Base-by-base conservation (phyloP, 148 eudicot species). In the Camellia granthamiana region DNA sequence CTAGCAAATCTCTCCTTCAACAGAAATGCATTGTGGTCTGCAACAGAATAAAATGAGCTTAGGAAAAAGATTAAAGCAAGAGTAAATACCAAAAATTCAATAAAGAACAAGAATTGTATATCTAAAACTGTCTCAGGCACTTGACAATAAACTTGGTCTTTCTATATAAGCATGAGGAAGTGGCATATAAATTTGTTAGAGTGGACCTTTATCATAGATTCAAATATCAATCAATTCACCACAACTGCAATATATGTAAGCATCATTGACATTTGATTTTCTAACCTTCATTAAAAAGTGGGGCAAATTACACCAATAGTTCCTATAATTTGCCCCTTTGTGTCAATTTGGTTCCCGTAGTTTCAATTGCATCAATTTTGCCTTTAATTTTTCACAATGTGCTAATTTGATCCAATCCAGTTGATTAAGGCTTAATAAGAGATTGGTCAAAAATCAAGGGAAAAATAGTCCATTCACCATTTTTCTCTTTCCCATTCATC, bases 1-100 rank as follows among this genome's bases (percentile, higher is more conserved):
- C 99, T 93, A 7, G 83, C 76, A 68, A 88, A 89, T 77, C 77
- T 87, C 82, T 91, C 94, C 85, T 84, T 92, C 76, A 96, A 46
- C 83, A 74, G 79, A 81, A 89, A 80, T 75, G 82, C 69, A 70
- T 88, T 84, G 52, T 79, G 87, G 65, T 78, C 97, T 90, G 66
- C 84, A 80, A 72, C 75, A 77, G 63, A 84, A 47, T 64, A 75
- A 78, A 55, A 78, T 79, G 70, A 81, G 42, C 56, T 21, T 44
- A 59, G 9, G 51, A 38, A 30, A 77, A 44, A 14, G 11, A 71
- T 18, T 60, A 66, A 79, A 75, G 51, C 78, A 82, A 49, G 67
- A 52, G 43, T 9, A 38, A 21, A 21, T 7, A 41, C 54, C 52
- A 75, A 14, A 64, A 77, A 60, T 65, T 15, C 60, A 67, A 14